A percentile compares a stretch with the other conserved stretches of the same genome.
Evolutionary conservation across 1,139 yeast genomes (phyloP).

Genomic region (Arxiozyma slooffiae): DNA sequence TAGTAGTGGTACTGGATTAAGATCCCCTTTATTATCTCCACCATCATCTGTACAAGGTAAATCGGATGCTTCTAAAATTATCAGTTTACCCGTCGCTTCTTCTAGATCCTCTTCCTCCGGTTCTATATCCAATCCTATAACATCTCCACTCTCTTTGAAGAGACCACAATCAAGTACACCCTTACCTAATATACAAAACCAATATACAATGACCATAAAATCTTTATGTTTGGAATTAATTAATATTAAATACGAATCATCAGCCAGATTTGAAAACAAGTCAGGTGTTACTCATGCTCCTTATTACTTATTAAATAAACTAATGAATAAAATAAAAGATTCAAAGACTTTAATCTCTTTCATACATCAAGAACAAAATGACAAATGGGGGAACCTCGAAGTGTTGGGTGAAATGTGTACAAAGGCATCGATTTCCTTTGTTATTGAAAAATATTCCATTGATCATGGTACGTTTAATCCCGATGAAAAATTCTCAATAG

Average conservation of each 20-base stretch:
- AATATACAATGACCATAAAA: background rate
- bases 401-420: constrained; percentile 49
- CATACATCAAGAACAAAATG: background rate
- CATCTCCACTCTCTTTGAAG: background rate
- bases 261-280: constrained; percentile 10
- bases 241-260: constrained; percentile 5
- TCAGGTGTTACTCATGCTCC: background rate
- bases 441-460: constrained; percentile 45
- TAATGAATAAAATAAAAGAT: constrained; percentile 43
- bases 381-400: constrained; percentile 33
- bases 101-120: background rate
- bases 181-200: constrained; percentile 10
- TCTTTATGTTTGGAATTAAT: constrained; percentile 1
- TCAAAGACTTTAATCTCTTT: constrained; percentile 41
- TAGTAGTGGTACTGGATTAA: background rate
- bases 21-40: constrained; percentile 2
- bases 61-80: background rate
- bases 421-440: constrained; percentile 45
- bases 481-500: background rate
- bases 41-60: background rate
- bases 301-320: constrained; percentile 25
- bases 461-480: constrained; percentile 29
- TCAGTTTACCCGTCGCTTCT: constrained; percentile 1
- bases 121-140: background rate
- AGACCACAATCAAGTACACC: background rate